These are phyloP conservation scores for Malus hybrid DNA, from an alignment of 331 rosid genomes.

Conservation along the genomic window DNA sequence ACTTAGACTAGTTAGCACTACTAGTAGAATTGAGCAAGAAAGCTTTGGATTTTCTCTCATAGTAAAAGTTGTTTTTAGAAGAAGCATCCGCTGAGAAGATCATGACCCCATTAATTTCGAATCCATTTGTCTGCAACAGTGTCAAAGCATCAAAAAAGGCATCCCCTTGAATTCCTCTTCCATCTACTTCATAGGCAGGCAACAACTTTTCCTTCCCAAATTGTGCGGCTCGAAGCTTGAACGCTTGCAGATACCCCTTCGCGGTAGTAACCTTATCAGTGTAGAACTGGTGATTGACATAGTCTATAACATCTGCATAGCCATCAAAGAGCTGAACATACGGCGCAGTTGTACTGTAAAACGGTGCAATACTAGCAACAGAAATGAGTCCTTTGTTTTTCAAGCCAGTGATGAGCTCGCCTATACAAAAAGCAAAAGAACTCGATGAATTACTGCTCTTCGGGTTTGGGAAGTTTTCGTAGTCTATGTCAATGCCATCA, in stretches of 20 bases:
- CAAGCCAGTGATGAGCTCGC: constrained; percentile 42
- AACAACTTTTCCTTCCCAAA: constrained; percentile 24
- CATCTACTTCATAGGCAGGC: constrained; percentile 53
- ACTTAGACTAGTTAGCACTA: neutral
- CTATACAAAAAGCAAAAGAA: constrained; percentile 41
- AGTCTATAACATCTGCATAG: constrained; percentile 35
- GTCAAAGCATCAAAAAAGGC: constrained; percentile 36
- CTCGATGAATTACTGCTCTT: neutral
- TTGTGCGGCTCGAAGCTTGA: constrained; percentile 16
- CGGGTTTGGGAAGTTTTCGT: constrained; percentile 33
- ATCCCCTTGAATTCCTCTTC: constrained; percentile 55
- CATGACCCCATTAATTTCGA: constrained; percentile 40
- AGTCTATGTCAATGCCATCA: constrained; percentile 53
- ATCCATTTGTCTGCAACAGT: constrained; percentile 31
- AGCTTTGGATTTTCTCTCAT: constrained; percentile 43
- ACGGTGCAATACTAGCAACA: constrained; percentile 48
- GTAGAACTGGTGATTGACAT: constrained; percentile 53
- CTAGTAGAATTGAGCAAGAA: constrained; percentile 36
- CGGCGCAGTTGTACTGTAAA: constrained; percentile 25
- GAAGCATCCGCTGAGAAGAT: constrained; percentile 52
- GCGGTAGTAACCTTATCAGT: constrained; percentile 41
- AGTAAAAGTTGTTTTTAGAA: constrained; percentile 13
- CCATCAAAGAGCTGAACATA: constrained; percentile 33
- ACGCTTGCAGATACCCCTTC: constrained; percentile 22
- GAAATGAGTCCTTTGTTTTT: constrained; percentile 40